Base-by-base conservation (phyloP, 2,329 filamentous ascomycete species). In the Cladosporium oxysporum region DNA sequence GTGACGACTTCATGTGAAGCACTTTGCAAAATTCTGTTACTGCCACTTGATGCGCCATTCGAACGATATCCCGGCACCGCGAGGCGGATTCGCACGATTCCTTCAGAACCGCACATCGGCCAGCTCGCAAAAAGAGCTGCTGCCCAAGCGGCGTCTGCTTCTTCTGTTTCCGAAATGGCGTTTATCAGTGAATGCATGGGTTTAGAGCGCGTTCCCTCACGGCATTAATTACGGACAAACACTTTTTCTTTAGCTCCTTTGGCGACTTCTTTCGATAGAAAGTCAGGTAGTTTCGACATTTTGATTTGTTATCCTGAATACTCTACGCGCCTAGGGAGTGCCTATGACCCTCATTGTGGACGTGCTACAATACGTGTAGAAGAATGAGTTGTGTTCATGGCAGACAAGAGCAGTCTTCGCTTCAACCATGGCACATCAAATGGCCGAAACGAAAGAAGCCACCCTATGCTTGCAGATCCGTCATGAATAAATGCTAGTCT, bases 1-100 rank as follows among this genome's bases (percentile, higher is more conserved):
- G 88, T 75, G 88, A 89, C 71, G 88, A 91, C 78, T 91, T 91
- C 74, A 91, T 91, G 88, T 91, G 85, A 90, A 55, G 66, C 62
- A 29, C 50, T 47, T 58, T 35, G 33, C 62, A 52, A 28, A 12
- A 21, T 52, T 53, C 50, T 41, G 28, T 35, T 18, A 35, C 47
- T 52, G 44, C 59, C 59, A 62, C 28, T 52, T 62, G 59, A 62
- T 31, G 28, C 44, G 23, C 16, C 23, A 31, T 31, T 62, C 29
- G 44, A 29, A 57, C 60, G 60, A 63, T 44, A 44, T 55, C 35
- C 60, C 33, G 14, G n/a, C 33, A 26, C 21, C 44, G 44, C 44
- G 29, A 62, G 58, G 44, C 58, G 44, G 18, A 23, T 50, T 62
- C 29, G 58, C 44, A 62, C 21, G 47, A 35, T 35, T 52, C 21